Evolutionary conservation across 1,284 basidiomycete genomes (phyloP), one percentile per base, ranked within the genome.

Genomic region (Ustilago shanxiensis): DNA sequence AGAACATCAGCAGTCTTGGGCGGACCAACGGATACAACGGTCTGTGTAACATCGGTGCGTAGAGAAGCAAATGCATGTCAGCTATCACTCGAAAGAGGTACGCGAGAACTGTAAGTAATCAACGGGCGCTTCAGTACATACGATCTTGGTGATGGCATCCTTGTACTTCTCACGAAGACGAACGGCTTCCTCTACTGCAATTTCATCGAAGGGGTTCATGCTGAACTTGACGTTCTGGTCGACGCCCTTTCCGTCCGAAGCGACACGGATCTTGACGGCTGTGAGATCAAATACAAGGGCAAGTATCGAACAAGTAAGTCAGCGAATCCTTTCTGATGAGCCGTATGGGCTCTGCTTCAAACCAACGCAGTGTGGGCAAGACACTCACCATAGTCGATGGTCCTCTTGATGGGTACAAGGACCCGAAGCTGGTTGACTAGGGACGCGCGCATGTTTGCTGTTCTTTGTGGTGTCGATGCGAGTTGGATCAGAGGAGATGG

Each of bases 151-250:
- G 54, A 86, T 72, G 39, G 66, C 83, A 29, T 91, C 91, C 80
- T 88, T 88, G 83, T 92, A 89, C 77, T 90, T 90, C 87, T 98
- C 95, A 47, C 95, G 92, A 53, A 98, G 88, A 64, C 95, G 92
- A 63, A 99, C 92, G 60, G 97, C 96, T 88, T 99, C 97, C 88
- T 99, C 96, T 55, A 99, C 94, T 60, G 97, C 96, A 61, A 86
- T 86, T 67, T 86, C 86, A 68, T 86, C 86, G 71, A 86, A 86
- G 0, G 86, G 86, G 83, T 86, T 98, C 82, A 85, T 84, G 58
- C 81, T 79, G 72, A 85, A 82, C 77, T 86, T 85, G 66, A 84
- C 84, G 49, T 85, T 84, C 35, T 81, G 81, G 72, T 85, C 84
- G 31, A 86, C 83, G 41, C 83, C 82, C 73, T 85, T 86, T 33